Conservation (phyloP, 164 flowering plant genomes). For the Vitis riparia region DNA sequence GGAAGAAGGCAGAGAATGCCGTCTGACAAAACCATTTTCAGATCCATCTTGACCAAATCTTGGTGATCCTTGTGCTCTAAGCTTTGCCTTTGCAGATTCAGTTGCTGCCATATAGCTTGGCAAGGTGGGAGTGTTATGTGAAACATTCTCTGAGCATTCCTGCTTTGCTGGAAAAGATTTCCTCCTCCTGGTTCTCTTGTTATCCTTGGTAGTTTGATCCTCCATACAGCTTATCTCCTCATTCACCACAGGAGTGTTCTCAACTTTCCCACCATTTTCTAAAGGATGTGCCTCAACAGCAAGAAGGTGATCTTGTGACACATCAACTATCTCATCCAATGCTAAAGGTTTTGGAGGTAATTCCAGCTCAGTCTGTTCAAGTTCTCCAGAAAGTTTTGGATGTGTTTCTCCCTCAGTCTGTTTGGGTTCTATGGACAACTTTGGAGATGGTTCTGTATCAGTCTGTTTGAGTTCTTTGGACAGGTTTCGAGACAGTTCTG, state of each 20-base stretch:
- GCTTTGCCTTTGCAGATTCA: slow-evolving; percentile 62
- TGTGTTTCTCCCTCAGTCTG: too few species aligned
- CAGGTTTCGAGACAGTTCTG: too few species aligned
- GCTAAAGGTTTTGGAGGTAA: slow-evolving; percentile 3
- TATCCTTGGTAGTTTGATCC: slow-evolving; percentile 19
- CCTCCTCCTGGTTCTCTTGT: slow-evolving; percentile 20
- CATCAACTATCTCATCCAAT: slow-evolving; percentile 14
- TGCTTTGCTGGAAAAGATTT: slow-evolving; percentile 26
- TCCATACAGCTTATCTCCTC: slow-evolving; percentile 14
- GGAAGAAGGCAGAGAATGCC: slow-evolving; percentile 55
- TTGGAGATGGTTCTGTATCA: too few species aligned
- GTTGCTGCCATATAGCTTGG: slow-evolving; percentile 61
- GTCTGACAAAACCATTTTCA: slow-evolving; percentile 39
- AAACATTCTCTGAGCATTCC: slow-evolving; percentile 25
- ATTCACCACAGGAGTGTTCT: slow-evolving; percentile 1
- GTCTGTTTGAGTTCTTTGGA: too few species aligned
- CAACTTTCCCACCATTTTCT: slow-evolving; percentile 14
- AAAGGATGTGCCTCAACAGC: slow-evolving; percentile 4
- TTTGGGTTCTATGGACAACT: too few species aligned
- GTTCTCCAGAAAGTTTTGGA: too few species aligned
- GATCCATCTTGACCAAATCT: slow-evolving; percentile 33
- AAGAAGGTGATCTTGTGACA: neutral
- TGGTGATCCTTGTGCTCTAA: slow-evolving; percentile 48
- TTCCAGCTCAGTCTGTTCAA: neutral
- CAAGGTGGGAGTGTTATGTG: slow-evolving; percentile 19